Percentiles rank a stretch among this genome's conserved stretches.
Conservation (phyloP, 2,329 filamentous ascomycete genomes). For the Parasarocladium wereldwijsianum region DNA sequence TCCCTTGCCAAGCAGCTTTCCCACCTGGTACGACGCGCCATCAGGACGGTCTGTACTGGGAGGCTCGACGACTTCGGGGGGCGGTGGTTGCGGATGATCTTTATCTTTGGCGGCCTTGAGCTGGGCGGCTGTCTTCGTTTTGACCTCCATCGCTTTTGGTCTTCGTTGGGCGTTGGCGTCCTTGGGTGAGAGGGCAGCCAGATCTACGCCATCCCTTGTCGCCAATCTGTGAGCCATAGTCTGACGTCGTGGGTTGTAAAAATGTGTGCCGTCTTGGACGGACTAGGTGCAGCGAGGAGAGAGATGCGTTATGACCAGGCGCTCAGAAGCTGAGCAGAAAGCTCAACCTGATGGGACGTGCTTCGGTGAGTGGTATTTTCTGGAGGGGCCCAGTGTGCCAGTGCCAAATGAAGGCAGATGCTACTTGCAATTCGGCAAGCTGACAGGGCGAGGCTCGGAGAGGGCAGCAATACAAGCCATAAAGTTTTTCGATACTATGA, state of each 20-base stretch:
- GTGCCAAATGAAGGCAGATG: too few relatives aligned
- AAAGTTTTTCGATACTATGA: too few relatives aligned
- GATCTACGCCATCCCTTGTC: slow-evolving; percentile 35
- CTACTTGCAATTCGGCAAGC: too few relatives aligned
- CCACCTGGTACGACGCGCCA: slow-evolving; percentile 60
- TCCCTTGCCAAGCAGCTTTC: slow-evolving; percentile 62
- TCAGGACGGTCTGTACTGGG: slow-evolving; percentile 53
- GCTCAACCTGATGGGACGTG: too few relatives aligned
- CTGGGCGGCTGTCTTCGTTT: slow-evolving; percentile 36
- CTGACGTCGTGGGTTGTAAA: neutral
- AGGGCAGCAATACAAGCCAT: too few relatives aligned
- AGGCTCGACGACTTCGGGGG: slow-evolving; percentile 42
- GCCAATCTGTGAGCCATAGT: slow-evolving; percentile 35
- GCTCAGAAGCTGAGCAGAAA: too few relatives aligned
- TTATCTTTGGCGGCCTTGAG: slow-evolving; percentile 46
- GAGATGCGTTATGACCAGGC: too few relatives aligned
- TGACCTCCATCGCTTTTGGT: slow-evolving; percentile 32
- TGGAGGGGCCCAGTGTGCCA: too few relatives aligned
- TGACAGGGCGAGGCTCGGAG: too few relatives aligned
- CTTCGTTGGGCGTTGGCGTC: slow-evolving; percentile 47
- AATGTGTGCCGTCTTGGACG: too few relatives aligned
- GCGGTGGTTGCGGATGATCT: slow-evolving; percentile 52
- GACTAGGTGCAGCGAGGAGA: too few relatives aligned
- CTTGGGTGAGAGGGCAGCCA: slow-evolving; percentile 50
- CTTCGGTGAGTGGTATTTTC: too few relatives aligned